Percentiles rank a stretch among this genome's conserved stretches.
Conservation (phyloP, 352 stramenopile species). For the Pythium oligandrum region DNA sequence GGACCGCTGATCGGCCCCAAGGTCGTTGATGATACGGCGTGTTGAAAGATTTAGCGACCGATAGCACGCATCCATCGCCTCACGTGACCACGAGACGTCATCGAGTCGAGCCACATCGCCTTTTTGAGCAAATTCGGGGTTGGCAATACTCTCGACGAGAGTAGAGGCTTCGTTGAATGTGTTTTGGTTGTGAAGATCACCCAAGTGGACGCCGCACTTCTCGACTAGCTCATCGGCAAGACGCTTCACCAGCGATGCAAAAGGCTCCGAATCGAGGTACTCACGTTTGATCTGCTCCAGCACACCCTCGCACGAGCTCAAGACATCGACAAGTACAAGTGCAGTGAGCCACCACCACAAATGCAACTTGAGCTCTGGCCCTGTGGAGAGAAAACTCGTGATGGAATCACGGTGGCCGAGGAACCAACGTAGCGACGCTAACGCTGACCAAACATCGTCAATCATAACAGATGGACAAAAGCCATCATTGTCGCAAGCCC, state of each 20-base stretch:
- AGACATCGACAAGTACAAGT: constrained; percentile 5
- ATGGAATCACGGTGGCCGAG: constrained; percentile 5
- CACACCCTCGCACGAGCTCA: not conserved
- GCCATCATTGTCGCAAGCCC: not conserved
- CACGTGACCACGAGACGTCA: constrained; percentile 10
- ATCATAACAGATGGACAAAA: not conserved
- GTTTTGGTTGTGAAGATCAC: not conserved
- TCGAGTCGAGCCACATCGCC: too few species aligned
- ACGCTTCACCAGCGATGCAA: not conserved
- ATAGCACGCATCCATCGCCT: constrained; percentile 17
- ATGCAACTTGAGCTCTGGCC: not conserved
- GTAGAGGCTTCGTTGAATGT: too few species aligned
- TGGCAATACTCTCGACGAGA: not conserved
- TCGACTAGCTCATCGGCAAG: not conserved
- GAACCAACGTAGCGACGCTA: constrained; percentile 8
- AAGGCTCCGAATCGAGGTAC: not conserved
- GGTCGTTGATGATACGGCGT: constrained; percentile 17
- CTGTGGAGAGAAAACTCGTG: not conserved
- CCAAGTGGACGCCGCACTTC: not conserved
- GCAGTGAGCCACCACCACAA: constrained; percentile 17
- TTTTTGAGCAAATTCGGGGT: not conserved
- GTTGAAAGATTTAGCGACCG: constrained; percentile 27
- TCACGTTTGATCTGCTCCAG: not conserved
- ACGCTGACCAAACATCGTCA: constrained; percentile 2
- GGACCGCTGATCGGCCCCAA: constrained; percentile 5